Evolutionary conservation across 164 flowering plant species (phyloP).

Genomic region (Magnolia sinica): DNA sequence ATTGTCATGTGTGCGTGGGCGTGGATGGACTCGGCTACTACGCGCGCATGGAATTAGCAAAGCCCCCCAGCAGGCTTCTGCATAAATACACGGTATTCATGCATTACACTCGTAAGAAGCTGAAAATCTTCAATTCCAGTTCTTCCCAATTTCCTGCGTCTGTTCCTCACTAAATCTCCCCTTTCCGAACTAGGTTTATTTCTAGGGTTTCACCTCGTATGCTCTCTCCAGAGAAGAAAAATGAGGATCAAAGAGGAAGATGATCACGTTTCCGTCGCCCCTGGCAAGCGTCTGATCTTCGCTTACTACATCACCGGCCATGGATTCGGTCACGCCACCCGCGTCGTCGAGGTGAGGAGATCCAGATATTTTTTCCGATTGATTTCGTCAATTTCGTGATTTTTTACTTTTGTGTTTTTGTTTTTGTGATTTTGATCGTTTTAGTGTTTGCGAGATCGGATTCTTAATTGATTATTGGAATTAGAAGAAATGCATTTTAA

Average conservation of each 20-base stretch:
- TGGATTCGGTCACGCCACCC: slow-evolving; percentile 99
- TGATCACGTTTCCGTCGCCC: not conserved
- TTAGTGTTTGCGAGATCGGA: not conserved
- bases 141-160: too few relatives aligned
- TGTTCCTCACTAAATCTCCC: too few relatives aligned
- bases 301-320: slow-evolving; percentile 98
- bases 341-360: slow-evolving; percentile 75
- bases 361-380: not conserved
- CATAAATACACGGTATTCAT: too few relatives aligned
- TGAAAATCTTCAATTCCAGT: too few relatives aligned
- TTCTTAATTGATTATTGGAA: not conserved
- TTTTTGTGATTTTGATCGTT: not conserved
- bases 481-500: not conserved
- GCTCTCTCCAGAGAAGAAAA: not conserved
- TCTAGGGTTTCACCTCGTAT: too few relatives aligned
- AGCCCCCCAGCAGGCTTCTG: too few relatives aligned
- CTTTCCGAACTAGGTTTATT: too few relatives aligned
- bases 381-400: not conserved
- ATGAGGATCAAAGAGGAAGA: slow-evolving; percentile 6
- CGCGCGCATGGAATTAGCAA: too few relatives aligned
- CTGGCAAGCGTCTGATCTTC: slow-evolving; percentile 59
- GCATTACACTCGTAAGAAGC: too few relatives aligned
- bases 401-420: not conserved
- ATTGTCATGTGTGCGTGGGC: too few relatives aligned
- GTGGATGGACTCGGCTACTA: too few relatives aligned